Evolutionary conservation across 164 flowering plant genomes (phyloP).

Genomic region (Echeveria elegans): DNA sequence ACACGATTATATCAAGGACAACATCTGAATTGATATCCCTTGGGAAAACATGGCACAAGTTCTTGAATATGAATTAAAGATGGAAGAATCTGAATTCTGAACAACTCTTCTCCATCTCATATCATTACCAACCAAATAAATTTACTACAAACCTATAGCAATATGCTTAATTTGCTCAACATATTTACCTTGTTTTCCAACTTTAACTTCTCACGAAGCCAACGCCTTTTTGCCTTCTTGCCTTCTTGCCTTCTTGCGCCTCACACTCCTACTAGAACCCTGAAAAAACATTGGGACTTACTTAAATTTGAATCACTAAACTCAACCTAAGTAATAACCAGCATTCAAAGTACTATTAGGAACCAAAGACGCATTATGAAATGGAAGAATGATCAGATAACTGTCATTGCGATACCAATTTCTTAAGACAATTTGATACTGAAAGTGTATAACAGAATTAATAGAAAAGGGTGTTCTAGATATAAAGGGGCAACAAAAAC

Average conservation of each 20-base stretch:
- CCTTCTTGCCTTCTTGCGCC: constrained; percentile 84
- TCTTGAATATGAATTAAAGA: background rate
- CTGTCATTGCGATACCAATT: background rate
- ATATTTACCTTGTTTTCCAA: constrained; percentile 38
- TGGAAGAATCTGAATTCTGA: background rate
- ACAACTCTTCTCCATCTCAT: background rate
- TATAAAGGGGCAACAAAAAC: background rate
- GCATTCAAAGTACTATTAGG: background rate
- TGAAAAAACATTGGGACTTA: constrained; percentile 9
- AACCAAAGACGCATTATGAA: no score
- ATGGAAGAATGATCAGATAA: background rate
- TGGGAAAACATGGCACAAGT: background rate
- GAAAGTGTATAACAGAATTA: background rate
- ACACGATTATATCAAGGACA: background rate
- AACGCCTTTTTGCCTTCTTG: constrained; percentile 66
- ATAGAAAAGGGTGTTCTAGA: background rate
- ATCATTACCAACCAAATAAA: background rate
- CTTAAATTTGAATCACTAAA: background rate
- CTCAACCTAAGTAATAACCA: background rate
- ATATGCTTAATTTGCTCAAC: background rate
- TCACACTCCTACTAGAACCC: constrained; percentile 78
- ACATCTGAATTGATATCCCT: background rate
- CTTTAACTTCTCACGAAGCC: constrained; percentile 46
- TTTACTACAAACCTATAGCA: background rate
- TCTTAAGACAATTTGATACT: background rate